Evolutionary conservation across 2,329 filamentous ascomycete genomes (phyloP).

Genomic region (Ascocoryne sarcoides): DNA sequence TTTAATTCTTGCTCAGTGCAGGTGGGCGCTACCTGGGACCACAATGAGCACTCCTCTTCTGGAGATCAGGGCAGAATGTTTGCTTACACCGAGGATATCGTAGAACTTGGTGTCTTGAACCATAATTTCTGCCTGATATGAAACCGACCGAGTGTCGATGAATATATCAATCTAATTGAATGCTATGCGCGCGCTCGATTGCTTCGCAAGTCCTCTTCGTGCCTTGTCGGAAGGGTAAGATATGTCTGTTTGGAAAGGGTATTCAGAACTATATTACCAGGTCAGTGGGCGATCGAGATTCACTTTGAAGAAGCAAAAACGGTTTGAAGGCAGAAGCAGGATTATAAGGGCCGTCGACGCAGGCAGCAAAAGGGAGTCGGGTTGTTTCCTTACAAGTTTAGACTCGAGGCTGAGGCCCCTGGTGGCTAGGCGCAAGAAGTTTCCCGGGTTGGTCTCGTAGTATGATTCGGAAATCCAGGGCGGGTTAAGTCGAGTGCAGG

Average conservation of each 20-base stretch:
- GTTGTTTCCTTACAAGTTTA: background rate
- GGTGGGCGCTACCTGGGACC: slow-evolving; percentile 59
- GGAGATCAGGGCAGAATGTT: background rate
- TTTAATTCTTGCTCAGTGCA: slow-evolving; percentile 82
- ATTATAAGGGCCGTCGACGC: no score
- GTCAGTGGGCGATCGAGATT: no score
- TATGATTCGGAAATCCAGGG: background rate
- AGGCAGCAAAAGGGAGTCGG: background rate
- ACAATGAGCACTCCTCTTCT: slow-evolving; percentile 13
- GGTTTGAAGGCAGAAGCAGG: no score
- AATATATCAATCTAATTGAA: slow-evolving; percentile 2
- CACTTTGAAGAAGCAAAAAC: no score
- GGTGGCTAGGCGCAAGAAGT: slow-evolving; percentile 1
- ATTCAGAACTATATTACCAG: no score
- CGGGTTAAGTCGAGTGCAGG: background rate
- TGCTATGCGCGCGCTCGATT: slow-evolving; percentile 1
- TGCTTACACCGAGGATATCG: slow-evolving; percentile 65
- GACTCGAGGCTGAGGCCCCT: background rate
- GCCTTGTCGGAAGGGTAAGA: background rate
- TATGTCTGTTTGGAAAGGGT: no score
- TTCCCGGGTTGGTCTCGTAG: background rate
- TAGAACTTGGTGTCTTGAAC: slow-evolving; percentile 74
- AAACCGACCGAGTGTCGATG: no score
- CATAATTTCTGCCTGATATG: slow-evolving; percentile 45
- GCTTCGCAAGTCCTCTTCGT: background rate